These are phyloP conservation scores for Magnolia changhungtana DNA, from an alignment of 164 flowering plant species.

Conservation along the genomic window DNA sequence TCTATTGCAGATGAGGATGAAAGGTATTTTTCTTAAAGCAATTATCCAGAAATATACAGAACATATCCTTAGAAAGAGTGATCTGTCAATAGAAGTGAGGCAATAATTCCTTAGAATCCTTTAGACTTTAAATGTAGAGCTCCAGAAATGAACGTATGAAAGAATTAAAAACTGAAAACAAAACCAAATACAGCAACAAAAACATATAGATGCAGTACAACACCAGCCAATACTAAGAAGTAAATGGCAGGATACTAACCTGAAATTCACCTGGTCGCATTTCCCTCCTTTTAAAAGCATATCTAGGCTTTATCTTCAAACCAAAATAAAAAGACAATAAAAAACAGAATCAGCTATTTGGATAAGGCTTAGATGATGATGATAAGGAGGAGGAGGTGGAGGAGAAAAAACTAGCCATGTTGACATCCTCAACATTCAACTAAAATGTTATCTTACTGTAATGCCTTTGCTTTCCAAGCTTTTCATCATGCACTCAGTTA, in stretches of 20 bases:
- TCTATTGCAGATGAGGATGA: too few species aligned
- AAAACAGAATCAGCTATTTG: slow-evolving; percentile 7
- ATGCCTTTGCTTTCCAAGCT: slow-evolving; percentile 95
- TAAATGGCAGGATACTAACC: slow-evolving; percentile 36
- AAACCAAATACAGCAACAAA: background rate
- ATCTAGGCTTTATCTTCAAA: slow-evolving; percentile 85
- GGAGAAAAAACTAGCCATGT: background rate
- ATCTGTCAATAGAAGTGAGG: too few species aligned
- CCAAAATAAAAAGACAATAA: slow-evolving; percentile 4
- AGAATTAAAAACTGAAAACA: background rate
- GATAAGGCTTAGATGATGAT: too few species aligned
- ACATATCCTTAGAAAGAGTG: too few species aligned
- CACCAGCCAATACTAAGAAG: background rate
- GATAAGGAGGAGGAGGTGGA: too few species aligned
- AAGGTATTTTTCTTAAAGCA: too few species aligned
- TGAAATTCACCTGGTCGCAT: slow-evolving; percentile 85
- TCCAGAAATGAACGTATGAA: too few species aligned
- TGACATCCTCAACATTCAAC: background rate
- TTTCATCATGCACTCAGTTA: slow-evolving; percentile 85
- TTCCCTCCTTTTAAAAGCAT: slow-evolving; percentile 88
- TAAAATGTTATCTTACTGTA: slow-evolving; percentile 37
- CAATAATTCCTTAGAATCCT: too few species aligned
- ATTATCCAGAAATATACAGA: too few species aligned
- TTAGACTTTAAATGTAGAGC: too few species aligned
- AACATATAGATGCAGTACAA: background rate